Percentiles rank a stretch among this genome's conserved stretches.
Evolutionary conservation across 208 protist genomes (phyloP).

Genomic region (Wallacemonas sp.): DNA sequence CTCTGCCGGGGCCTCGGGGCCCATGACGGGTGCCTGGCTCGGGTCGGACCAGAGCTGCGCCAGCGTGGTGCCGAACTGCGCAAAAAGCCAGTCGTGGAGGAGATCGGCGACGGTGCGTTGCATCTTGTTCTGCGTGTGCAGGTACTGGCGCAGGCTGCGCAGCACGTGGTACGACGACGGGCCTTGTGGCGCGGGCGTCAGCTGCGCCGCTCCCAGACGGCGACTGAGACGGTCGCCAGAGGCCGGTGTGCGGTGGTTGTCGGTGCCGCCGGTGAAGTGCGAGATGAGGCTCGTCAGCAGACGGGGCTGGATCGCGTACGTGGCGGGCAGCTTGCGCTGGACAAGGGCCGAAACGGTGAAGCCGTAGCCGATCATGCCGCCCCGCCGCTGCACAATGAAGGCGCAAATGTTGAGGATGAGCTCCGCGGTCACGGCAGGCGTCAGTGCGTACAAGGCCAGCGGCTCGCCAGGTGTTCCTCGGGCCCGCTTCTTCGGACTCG

Average conservation of each 20-base stretch:
- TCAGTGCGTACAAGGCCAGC: constrained; percentile 13
- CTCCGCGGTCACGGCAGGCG: constrained; percentile 50
- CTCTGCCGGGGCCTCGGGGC: no score
- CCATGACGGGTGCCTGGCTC: no score
- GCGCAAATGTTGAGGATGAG: constrained; percentile 56
- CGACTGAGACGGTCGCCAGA: constrained; percentile 8
- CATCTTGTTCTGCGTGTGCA: constrained; percentile 34
- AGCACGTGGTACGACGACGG: constrained; percentile 50
- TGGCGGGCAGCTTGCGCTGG: constrained; percentile 36
- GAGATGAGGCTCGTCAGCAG: constrained; percentile 17
- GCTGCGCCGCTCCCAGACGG: constrained; percentile 11
- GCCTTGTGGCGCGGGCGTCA: constrained; percentile 29
- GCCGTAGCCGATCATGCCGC: constrained; percentile 54
- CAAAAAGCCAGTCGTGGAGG: constrained; percentile 41
- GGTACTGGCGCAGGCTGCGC: constrained; percentile 40
- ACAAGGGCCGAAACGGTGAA: constrained; percentile 59
- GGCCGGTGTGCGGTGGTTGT: not conserved
- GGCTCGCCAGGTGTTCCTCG: not conserved
- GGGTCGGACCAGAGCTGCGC: not conserved
- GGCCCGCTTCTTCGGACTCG: not conserved
- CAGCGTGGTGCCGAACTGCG: constrained; percentile 32
- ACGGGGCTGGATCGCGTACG: constrained; percentile 21
- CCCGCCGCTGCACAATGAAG: constrained; percentile 53
- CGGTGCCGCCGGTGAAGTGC: not conserved
- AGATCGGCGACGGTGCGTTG: constrained; percentile 25